Percentiles rank a stretch among this genome's conserved stretches.
Evolutionary conservation across 2,329 filamentous ascomycete species (phyloP).

Genomic region (Colletotrichum sp.): DNA sequence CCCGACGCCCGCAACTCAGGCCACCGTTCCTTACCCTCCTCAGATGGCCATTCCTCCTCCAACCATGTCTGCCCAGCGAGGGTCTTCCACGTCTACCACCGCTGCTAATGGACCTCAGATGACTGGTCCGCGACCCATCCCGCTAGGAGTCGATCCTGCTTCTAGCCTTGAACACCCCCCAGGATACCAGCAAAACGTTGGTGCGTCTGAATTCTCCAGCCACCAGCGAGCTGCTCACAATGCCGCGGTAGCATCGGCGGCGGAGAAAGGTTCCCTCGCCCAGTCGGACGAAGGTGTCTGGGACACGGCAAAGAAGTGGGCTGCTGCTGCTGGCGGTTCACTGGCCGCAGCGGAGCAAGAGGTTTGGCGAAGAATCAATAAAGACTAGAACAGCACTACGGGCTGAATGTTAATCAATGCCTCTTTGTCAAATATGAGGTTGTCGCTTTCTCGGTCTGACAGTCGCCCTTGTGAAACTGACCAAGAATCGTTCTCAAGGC

Average conservation of each 20-base stretch:
- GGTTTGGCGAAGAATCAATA: constrained; percentile 69
- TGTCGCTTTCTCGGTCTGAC: not conserved
- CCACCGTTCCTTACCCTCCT: constrained; percentile 42
- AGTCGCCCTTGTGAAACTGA: not conserved
- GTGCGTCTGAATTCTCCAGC: constrained; percentile 55
- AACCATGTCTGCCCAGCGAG: constrained; percentile 41
- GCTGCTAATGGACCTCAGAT: constrained; percentile 30
- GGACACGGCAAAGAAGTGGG: constrained; percentile 63
- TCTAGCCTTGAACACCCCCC: constrained; percentile 49
- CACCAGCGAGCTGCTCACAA: constrained; percentile 49
- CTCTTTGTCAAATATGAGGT: not conserved
- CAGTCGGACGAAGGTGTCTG: constrained; percentile 52
- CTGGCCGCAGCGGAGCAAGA: constrained; percentile 64
- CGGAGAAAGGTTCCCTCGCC: constrained; percentile 27
- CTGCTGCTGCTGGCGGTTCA: constrained; percentile 59
- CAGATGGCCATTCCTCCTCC: constrained; percentile 60
- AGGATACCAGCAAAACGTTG: constrained; percentile 62
- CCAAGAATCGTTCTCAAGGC: not conserved
- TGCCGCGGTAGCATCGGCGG: constrained; percentile 32
- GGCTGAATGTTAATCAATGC: not conserved
- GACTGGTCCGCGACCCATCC: constrained; percentile 28
- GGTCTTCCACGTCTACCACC: constrained; percentile 48
- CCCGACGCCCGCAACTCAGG: constrained; percentile 33
- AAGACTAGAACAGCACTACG: constrained; percentile 43
- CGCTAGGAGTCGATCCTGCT: constrained; percentile 27